Evolutionary conservation across 805 yeast genomes (phyloP).

Genomic region (Candida verbasci): DNA sequence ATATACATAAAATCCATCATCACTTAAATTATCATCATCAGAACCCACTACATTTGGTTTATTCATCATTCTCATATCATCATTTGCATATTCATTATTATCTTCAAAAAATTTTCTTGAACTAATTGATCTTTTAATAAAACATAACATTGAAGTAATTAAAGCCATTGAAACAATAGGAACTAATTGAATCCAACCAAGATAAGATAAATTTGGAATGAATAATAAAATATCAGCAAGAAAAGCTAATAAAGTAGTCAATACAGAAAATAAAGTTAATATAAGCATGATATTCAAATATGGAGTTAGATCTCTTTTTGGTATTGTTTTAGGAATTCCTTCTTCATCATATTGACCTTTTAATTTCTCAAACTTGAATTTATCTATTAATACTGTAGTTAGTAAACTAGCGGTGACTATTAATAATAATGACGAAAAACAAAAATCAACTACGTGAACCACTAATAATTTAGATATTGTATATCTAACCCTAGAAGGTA

Average conservation of each 20-base stretch:
- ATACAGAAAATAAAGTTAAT: conserved; percentile 63
- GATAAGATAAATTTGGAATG: conserved; percentile 68
- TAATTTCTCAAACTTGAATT: not conserved
- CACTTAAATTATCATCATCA: conserved; percentile 30
- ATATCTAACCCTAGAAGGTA: conserved; percentile 38
- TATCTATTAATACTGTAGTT: conserved; percentile 8
- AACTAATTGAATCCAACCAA: conserved; percentile 79
- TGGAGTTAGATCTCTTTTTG: conserved; percentile 17
- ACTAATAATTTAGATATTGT: conserved; percentile 38
- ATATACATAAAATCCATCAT: conserved; percentile 41
- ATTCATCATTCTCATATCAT: conserved; percentile 28
- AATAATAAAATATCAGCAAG: conserved; percentile 79
- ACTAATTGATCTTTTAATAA: conserved; percentile 63
- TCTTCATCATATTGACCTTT: conserved; percentile 3
- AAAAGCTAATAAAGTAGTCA: conserved; percentile 68
- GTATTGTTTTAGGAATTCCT: conserved; percentile 4
- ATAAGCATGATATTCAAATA: conserved; percentile 50
- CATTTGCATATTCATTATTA: conserved; percentile 25
- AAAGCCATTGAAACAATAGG: conserved; percentile 64
- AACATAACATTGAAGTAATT: conserved; percentile 62
- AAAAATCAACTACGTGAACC: conserved; percentile 38
- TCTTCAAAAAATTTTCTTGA: conserved; percentile 40
- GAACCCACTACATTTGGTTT: conserved; percentile 10
- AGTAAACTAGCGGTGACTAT: conserved; percentile 11
- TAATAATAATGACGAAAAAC: conserved; percentile 20